Base-by-base conservation (phyloP, 768 basidiomycete species). In the Naganishia vaughanmartiniae region DNA sequence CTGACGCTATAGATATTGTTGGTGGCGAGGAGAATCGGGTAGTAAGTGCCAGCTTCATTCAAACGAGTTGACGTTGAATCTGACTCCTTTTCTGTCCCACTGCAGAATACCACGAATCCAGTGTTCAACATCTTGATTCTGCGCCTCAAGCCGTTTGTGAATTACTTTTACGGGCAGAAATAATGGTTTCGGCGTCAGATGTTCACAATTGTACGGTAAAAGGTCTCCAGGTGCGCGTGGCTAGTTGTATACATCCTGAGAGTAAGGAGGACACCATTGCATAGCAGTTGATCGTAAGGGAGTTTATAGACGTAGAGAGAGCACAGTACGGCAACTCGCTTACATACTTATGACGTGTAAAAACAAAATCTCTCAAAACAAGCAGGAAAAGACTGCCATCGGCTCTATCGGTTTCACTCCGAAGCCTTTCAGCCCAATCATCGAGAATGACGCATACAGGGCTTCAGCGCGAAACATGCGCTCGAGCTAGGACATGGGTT, bases 81-180 rank as follows among this genome's bases (percentile, higher is more conserved):
- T 42, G 42, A 39, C 14, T 46, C 4, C 39, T 36, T 10, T 21
- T n/a, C n/a, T n/a, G n/a, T n/a, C 54, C 57, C 45, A 39, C 21
- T 6, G 71, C 60, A 92, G 90, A 93, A 93, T 75, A 89, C 90
- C 7, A 90, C 89, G 0, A 89, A 90, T 71, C 91, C 91, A 0
- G 72, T 92, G 17, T 89, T 91, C 81, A 90, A 91, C 73, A 80
- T 92, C 57, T 88, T 90, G 0, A 83, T 87, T 4, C 87, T 90
- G 0, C 87, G 91, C 73, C 80, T 86, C 3, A 85, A 89, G 73
- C 85, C 77, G 0, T 84, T 92, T 24, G 87, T 92, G 86, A 82
- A 84, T 14, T 84, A 90, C 79, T 92, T 91, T 76, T 92, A 92
- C 79, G 82, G 84, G 2, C 90, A 91, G 67, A 72, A 73, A 19